A percentile compares a stretch with the other conserved stretches of the same genome.
Evolutionary conservation across 768 basidiomycete genomes (phyloP).

Genomic region (Tulasnella sp.): DNA sequence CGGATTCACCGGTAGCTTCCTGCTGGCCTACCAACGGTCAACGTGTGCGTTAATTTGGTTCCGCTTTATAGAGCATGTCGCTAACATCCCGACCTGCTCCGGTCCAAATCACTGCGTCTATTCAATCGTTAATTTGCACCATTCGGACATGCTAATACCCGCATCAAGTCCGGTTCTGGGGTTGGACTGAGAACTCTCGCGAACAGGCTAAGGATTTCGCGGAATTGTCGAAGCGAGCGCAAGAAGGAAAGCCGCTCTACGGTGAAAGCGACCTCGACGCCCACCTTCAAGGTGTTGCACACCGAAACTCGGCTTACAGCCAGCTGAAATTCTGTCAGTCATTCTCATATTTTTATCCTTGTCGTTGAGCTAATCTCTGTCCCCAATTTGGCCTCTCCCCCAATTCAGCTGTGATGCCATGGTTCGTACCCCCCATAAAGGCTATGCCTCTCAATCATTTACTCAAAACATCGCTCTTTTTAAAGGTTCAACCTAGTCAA

Average conservation of each 20-base stretch:
- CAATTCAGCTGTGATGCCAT: constrained; percentile 66
- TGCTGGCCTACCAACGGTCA: constrained; percentile 89
- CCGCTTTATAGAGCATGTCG: no score
- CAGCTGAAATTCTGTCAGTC: constrained; percentile 87
- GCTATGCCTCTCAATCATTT: not conserved
- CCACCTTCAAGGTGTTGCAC: constrained; percentile 86
- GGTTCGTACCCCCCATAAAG: constrained; percentile 53
- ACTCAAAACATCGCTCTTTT: not conserved
- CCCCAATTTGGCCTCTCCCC: constrained; percentile 33
- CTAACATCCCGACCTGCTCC: constrained; percentile 14
- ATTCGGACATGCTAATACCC: not conserved
- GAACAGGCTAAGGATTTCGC: constrained; percentile 77
- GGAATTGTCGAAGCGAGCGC: constrained; percentile 75
- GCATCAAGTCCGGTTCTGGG: constrained; percentile 84
- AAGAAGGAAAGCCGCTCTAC: constrained; percentile 82
- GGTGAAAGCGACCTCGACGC: constrained; percentile 78
- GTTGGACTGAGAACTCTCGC: constrained; percentile 85
- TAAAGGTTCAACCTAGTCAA: constrained; percentile 93
- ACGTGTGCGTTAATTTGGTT: constrained; percentile 59
- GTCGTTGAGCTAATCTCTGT: constrained; percentile 32
- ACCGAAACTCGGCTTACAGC: constrained; percentile 88
- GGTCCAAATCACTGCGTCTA: not conserved
- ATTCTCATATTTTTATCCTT: constrained; percentile 25
- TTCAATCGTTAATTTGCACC: not conserved
- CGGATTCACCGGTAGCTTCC: constrained; percentile 88